A percentile compares a stretch with the other conserved stretches of the same genome.
These are phyloP conservation scores for Ophiostoma ips DNA, from an alignment of 2,329 filamentous ascomycete genomes.

Conservation along the genomic window DNA sequence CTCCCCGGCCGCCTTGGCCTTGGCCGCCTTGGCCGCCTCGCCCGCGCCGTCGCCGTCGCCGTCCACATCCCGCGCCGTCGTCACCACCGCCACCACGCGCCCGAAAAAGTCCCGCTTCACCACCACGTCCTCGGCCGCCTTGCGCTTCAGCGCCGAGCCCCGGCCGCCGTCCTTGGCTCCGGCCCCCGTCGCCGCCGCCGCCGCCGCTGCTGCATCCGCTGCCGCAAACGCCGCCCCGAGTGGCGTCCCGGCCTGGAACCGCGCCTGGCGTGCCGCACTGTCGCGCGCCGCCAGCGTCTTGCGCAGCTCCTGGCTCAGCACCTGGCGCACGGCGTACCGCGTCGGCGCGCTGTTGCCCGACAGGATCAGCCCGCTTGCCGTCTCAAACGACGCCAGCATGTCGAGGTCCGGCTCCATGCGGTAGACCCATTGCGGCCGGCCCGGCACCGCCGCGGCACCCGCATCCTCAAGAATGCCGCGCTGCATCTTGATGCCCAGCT, in stretches of 20 bases:
- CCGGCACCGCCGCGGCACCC: slow-evolving; percentile 27
- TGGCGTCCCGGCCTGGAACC: slow-evolving; percentile 41
- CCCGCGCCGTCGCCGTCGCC: slow-evolving; percentile 20
- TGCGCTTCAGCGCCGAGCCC: too few relatives aligned
- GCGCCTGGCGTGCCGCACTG: slow-evolving; percentile 49
- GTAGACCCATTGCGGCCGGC: slow-evolving; percentile 62
- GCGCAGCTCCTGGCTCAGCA: slow-evolving; percentile 78
- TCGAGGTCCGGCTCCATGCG: slow-evolving; percentile 93
- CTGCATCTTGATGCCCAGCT: slow-evolving; percentile 68
- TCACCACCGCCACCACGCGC: slow-evolving; percentile 40
- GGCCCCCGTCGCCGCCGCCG: too few relatives aligned
- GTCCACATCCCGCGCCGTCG: slow-evolving; percentile 22
- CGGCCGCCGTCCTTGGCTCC: too few relatives aligned
- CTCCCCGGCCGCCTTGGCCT: slow-evolving; percentile 22
- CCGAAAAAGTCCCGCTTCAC: slow-evolving; percentile 81
- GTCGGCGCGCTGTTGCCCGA: slow-evolving; percentile 52
- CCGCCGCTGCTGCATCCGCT: slow-evolving; percentile 7
- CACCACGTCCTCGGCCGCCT: slow-evolving; percentile 17
- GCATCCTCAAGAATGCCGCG: slow-evolving; percentile 58
- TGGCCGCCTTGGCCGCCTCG: slow-evolving; percentile 13
- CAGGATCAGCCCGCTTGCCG: slow-evolving; percentile 39
- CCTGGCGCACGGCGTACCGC: slow-evolving; percentile 85
- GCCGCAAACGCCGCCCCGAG: slow-evolving; percentile 11
- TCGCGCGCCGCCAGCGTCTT: slow-evolving; percentile 57
- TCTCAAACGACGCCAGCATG: slow-evolving; percentile 59